Percentiles rank a stretch among this genome's conserved stretches.
Evolutionary conservation across 306 rosid genomes (phyloP).

Genomic region (Inga oerstediana): DNA sequence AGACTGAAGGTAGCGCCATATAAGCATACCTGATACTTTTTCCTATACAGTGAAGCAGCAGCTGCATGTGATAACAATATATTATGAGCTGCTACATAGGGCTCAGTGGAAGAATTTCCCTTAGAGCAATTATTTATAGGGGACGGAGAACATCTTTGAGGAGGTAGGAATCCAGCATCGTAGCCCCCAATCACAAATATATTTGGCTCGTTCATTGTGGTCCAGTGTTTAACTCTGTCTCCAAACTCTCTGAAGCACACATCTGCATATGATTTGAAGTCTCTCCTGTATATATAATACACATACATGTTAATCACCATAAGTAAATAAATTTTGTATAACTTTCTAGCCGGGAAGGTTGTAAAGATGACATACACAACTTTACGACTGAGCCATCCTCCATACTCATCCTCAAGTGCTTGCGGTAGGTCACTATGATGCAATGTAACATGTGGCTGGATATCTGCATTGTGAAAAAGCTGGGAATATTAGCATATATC

Average conservation of each 20-base stretch:
- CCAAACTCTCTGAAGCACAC: conserved; percentile 51
- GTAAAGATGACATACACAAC: conserved; percentile 44
- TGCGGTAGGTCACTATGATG: conserved; percentile 58
- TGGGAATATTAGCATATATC: not conserved
- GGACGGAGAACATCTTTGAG: conserved; percentile 34
- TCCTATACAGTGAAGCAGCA: conserved; percentile 35
- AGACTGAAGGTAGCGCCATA: not conserved
- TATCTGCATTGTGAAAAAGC: conserved; percentile 41
- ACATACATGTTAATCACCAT: conserved; percentile 4
- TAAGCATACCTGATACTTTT: conserved; percentile 32
- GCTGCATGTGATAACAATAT: conserved; percentile 36
- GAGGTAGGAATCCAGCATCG: conserved; percentile 16
- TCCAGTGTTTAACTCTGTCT: conserved; percentile 50
- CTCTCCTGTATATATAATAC: conserved; percentile 21
- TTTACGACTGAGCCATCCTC: conserved; percentile 57
- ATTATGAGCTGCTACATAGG: conserved; percentile 28
- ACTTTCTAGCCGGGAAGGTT: not conserved
- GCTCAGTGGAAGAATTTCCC: conserved; percentile 40
- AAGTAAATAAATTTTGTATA: not conserved
- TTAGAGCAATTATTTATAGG: conserved; percentile 19
- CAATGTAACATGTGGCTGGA: conserved; percentile 64
- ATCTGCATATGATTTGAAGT: conserved; percentile 37
- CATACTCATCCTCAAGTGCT: conserved; percentile 63
- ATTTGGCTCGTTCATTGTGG: conserved; percentile 42
- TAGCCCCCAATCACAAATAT: conserved; percentile 32